A percentile compares a stretch with the other conserved stretches of the same genome.
Evolutionary conservation across 768 basidiomycete species (phyloP).

Genomic region (Lanmaoa rubissima): DNA sequence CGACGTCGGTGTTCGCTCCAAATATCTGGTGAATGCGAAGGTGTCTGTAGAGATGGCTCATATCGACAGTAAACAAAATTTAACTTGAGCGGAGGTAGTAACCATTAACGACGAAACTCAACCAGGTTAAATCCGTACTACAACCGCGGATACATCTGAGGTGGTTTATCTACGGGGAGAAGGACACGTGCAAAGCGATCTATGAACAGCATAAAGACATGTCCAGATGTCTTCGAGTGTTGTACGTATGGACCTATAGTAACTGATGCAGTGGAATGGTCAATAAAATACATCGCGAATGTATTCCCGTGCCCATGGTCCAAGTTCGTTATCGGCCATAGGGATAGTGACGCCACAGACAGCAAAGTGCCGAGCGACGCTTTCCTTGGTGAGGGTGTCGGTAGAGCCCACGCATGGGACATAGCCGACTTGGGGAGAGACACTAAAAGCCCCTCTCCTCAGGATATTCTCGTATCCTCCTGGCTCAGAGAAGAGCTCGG

Average conservation of each 20-base stretch:
- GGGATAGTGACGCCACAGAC: constrained; percentile 38
- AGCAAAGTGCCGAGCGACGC: constrained; percentile 43
- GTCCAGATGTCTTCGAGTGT: constrained; percentile 23
- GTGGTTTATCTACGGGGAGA: background rate
- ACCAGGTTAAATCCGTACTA: constrained; percentile 20
- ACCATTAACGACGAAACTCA: background rate
- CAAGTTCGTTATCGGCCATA: constrained; percentile 36
- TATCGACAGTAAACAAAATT: constrained; percentile 28
- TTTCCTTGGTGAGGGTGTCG: constrained; percentile 31
- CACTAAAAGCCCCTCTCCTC: constrained; percentile 32
- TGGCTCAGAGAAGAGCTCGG: constrained; percentile 39
- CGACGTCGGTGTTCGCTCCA: constrained; percentile 95
- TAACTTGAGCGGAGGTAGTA: background rate
- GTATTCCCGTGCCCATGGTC: constrained; percentile 41
- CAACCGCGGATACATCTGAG: constrained; percentile 11
- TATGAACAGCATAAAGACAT: constrained; percentile 26
- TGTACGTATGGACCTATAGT: constrained; percentile 18
- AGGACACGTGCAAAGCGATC: constrained; percentile 3
- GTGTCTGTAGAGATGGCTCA: constrained; percentile 84
- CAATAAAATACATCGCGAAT: constrained; percentile 28
- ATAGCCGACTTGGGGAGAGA: constrained; percentile 34
- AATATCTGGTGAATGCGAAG: constrained; percentile 89
- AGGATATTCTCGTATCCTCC: constrained; percentile 41
- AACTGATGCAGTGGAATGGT: constrained; percentile 6
- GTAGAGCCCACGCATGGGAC: constrained; percentile 31